A percentile compares a stretch with the other conserved stretches of the same genome.
These are phyloP conservation scores for Populus hybrid DNA, from an alignment of 441 rosid species.

Conservation along the genomic window DNA sequence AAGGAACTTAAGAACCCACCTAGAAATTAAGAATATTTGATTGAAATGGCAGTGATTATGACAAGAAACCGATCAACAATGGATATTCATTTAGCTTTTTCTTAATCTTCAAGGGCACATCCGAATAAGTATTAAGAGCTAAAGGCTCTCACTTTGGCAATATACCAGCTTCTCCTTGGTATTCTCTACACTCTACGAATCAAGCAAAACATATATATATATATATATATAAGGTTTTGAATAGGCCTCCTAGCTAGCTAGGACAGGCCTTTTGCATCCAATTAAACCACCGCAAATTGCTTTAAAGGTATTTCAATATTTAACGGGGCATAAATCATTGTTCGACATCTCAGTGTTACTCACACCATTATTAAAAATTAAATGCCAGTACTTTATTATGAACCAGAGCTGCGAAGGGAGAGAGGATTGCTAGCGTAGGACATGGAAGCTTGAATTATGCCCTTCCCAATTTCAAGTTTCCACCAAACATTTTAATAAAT, in stretches of 20 bases:
- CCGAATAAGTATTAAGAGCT: background rate
- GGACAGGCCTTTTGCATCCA: slow-evolving; percentile 19
- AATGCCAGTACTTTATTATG: slow-evolving; percentile 8
- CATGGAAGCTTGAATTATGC: slow-evolving; percentile 4
- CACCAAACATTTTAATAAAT: background rate
- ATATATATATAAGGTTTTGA: background rate
- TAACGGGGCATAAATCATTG: slow-evolving; percentile 23
- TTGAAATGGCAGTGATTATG: slow-evolving; percentile 11
- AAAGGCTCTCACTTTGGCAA: background rate
- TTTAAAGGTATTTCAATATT: slow-evolving; percentile 1
- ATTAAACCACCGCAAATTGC: slow-evolving; percentile 18
- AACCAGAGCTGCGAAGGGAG: background rate
- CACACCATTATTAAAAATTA: slow-evolving; percentile 4
- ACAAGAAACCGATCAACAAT: background rate
- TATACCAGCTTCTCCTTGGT: slow-evolving; percentile 10
- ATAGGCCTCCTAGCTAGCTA: slow-evolving; percentile 13
- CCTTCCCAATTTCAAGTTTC: background rate
- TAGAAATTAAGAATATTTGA: slow-evolving; percentile 15
- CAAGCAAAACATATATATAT: background rate
- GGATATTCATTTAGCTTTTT: slow-evolving; percentile 3
- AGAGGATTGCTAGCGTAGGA: background rate
- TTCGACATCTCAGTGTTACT: slow-evolving; percentile 11
- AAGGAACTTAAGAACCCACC: slow-evolving; percentile 18
- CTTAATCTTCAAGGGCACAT: background rate
- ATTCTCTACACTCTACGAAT: slow-evolving; percentile 8